phyloP scores from a whole-genome alignment of 2,329 filamentous ascomycete species.

The Dactylonectria macrodidyma region DNA sequence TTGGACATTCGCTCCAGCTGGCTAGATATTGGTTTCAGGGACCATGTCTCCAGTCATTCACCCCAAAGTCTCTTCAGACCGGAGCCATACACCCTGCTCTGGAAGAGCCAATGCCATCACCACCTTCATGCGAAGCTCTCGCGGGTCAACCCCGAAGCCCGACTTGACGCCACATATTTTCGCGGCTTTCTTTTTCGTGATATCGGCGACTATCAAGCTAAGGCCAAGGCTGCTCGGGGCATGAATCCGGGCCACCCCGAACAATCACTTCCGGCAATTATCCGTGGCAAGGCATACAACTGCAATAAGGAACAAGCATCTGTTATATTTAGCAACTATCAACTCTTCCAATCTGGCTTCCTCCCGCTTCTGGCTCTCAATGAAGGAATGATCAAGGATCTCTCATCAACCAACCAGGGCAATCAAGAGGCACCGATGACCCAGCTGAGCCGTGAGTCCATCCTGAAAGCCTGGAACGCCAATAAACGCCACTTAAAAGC shows the following conservation, averaged over 20 bases:
- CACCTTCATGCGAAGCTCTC: background rate
- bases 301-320: constrained; percentile 7
- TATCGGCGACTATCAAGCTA: background rate
- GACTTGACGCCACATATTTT: background rate
- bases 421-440: no score
- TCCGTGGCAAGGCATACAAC: background rate
- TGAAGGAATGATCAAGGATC: background rate
- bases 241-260: background rate
- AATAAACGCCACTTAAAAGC: background rate
- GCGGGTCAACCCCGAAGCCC: background rate
- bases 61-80: background rate
- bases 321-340: constrained; percentile 2
- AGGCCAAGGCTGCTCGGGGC: background rate
- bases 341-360: background rate
- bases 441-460: no score
- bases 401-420: background rate
- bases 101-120: background rate
- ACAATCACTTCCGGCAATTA: background rate
- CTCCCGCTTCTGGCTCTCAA: constrained; percentile 1
- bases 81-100: background rate
- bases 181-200: background rate
- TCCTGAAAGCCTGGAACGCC: no score
- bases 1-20: constrained; percentile 17
- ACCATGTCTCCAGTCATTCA: background rate
- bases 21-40: constrained; percentile 14